Base-by-base conservation (phyloP, 129 eudicot genomes). In the Arctium minus region DNA sequence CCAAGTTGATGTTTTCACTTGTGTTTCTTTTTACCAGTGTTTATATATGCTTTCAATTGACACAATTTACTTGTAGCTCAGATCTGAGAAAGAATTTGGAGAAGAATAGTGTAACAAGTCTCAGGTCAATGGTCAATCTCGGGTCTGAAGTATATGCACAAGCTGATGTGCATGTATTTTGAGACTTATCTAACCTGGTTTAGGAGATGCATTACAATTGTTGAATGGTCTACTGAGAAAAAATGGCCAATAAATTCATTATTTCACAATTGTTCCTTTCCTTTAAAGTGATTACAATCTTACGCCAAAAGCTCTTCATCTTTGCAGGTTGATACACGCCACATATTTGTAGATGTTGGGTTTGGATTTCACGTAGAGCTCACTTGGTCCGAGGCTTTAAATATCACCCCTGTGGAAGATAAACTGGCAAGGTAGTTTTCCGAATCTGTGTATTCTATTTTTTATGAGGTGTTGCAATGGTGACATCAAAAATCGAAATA, bases 301-400 rank as follows among this genome's bases (percentile, higher is more conserved):
- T 50, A 40, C 9, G 15, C 42, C 13, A 56, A 13, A 79, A 75
- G 15, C 8, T 29, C 2, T 44, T 76, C 8, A 39, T 84, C 73
- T 80, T 48, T 81, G 78, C 93, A 96, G 99, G 75, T 95, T 37
- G 97, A 96, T 86, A 91, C 99, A 77, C 88, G 87, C 27, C 92
- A 42, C 79, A 93, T 96, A 83, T 96, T 85, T 91, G 98, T 96
- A 8, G 98, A 96, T 75, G 92, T 96, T 77, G 99, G 99, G 67
- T 93, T 93, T 70, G 99, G 99, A 77, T 96, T 96, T 89, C 92
- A 93, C 72, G 99, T 96, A 56, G 98, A 96, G 87, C 89, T 96
- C 81, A 96, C 99, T 37, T 96, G 98, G 98, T 82, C 97, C 62
- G 99, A 96, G 86, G 99, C 99, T 74, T 79, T 96, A 68, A 84